phyloP scores from a whole-genome alignment of 805 yeast genomes.

The Zygosaccharomyces bisporus region DNA sequence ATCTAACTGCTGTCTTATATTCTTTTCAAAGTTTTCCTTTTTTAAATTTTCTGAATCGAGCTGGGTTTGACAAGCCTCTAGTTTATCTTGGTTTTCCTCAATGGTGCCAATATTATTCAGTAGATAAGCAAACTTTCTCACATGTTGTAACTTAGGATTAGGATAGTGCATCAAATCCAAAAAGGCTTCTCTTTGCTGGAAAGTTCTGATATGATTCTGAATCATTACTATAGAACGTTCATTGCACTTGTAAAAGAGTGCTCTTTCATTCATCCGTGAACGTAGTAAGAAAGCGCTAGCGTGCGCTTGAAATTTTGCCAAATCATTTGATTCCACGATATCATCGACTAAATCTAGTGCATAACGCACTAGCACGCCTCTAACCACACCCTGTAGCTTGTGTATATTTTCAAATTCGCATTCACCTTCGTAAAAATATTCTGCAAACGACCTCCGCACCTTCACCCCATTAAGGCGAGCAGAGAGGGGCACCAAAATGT shows the following conservation, averaged over 20 bases:
- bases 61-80: slow-evolving; percentile 62
- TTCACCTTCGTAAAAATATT: not conserved
- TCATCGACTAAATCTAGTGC: slow-evolving; percentile 51
- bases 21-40: slow-evolving; percentile 69
- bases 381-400: slow-evolving; percentile 51
- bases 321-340: slow-evolving; percentile 45
- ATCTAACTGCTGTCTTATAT: slow-evolving; percentile 70
- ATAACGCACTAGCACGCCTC: slow-evolving; percentile 63
- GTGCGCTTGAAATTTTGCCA: slow-evolving; percentile 48
- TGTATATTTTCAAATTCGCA: slow-evolving; percentile 3
- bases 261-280: slow-evolving; percentile 31
- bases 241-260: slow-evolving; percentile 52
- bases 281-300: slow-evolving; percentile 49
- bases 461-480: slow-evolving; percentile 17
- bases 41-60: slow-evolving; percentile 66
- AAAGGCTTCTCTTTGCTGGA: slow-evolving; percentile 68
- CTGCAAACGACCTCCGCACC: slow-evolving; percentile 4
- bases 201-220: slow-evolving; percentile 70
- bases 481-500: slow-evolving; percentile 10
- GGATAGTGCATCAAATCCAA: slow-evolving; percentile 60
- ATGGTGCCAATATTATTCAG: slow-evolving; percentile 70
- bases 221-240: slow-evolving; percentile 59
- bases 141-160: slow-evolving; percentile 75
- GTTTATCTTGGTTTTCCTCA: slow-evolving; percentile 65
- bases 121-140: slow-evolving; percentile 70